These are phyloP conservation scores for Zasmidium angulare DNA, from an alignment of 2,329 filamentous ascomycete species.

Conservation along the genomic window DNA sequence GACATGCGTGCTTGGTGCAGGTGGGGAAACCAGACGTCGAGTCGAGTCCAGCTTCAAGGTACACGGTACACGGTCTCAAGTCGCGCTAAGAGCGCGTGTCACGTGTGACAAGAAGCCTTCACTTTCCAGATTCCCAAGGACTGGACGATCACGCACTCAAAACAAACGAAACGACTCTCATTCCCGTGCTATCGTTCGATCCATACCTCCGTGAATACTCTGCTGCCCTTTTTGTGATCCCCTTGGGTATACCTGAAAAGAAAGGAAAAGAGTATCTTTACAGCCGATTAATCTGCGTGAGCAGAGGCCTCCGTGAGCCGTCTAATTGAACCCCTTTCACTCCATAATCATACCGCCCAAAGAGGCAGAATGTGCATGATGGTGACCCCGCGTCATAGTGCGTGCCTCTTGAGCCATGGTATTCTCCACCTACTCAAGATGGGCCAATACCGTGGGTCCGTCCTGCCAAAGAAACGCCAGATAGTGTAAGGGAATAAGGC, in stretches of 20 bases:
- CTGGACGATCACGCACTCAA: background rate
- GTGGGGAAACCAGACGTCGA: too few species aligned
- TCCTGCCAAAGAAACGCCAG: too few species aligned
- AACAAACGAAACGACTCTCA: background rate
- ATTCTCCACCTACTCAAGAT: too few species aligned
- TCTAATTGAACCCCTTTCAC: background rate
- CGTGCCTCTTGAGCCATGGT: too few species aligned
- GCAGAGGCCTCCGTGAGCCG: slow-evolving; percentile 3
- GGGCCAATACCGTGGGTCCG: too few species aligned
- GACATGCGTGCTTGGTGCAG: too few species aligned
- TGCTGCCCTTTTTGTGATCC: background rate
- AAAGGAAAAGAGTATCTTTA: background rate
- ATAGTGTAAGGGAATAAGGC: too few species aligned
- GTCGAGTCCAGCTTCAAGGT: background rate
- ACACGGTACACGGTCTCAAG: background rate
- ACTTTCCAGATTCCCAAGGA: background rate
- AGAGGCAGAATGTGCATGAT: background rate
- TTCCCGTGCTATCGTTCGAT: background rate
- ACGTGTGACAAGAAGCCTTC: background rate
- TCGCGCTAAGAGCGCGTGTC: background rate
- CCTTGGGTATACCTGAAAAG: background rate
- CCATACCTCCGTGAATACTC: background rate
- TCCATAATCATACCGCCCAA: background rate
- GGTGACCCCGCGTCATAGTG: too few species aligned
- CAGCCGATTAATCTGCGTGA: slow-evolving; percentile 18